These are phyloP conservation scores for Cnidoscolus chayamansa DNA, from an alignment of 441 rosid species.

Conservation along the genomic window DNA sequence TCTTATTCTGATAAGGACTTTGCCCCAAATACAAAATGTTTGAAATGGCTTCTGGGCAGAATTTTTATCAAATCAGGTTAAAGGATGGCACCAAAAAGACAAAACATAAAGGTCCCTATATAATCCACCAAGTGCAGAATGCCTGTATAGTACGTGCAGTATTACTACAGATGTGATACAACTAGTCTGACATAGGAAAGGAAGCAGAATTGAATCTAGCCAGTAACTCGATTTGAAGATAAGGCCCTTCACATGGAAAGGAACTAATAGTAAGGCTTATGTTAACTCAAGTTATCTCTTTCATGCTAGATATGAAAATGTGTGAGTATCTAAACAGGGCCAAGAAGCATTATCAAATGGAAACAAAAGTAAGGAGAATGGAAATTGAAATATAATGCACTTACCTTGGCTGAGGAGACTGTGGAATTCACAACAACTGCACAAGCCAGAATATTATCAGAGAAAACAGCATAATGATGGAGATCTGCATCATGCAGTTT, in stretches of 20 bases:
- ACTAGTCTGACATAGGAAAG: not conserved
- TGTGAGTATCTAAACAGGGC: not conserved
- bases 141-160: not conserved
- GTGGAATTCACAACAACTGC: slow-evolving; percentile 89
- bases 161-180: not conserved
- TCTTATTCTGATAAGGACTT: not conserved
- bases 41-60: not conserved
- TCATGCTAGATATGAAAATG: not conserved
- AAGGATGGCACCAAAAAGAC: not conserved
- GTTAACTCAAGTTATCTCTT: not conserved
- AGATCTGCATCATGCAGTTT: slow-evolving; percentile 49
- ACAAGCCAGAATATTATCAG: slow-evolving; percentile 80
- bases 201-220: not conserved
- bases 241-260: not conserved
- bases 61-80: not conserved
- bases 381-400: slow-evolving; percentile 3
- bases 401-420: slow-evolving; percentile 64
- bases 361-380: not conserved
- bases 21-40: not conserved
- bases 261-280: not conserved
- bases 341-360: not conserved
- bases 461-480: slow-evolving; percentile 73
- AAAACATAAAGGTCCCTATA: not conserved
- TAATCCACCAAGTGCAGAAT: not conserved
- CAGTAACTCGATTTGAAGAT: not conserved